Evolutionary conservation across 768 basidiomycete species (phyloP), one percentile per base, ranked within the genome.

Genomic region (Austroboletus eburneus): DNA sequence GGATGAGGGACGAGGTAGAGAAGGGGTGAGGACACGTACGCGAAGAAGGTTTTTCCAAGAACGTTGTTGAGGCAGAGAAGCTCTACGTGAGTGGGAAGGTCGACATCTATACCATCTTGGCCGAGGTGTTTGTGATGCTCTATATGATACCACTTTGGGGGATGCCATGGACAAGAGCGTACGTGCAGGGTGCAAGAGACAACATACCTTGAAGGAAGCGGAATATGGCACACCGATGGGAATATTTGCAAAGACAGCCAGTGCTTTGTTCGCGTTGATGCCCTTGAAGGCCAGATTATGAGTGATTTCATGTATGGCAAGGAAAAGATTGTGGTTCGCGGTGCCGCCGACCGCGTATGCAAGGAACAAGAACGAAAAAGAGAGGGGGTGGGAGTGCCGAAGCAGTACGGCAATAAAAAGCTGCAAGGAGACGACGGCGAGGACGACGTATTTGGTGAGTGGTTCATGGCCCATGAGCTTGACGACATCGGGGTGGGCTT

Each of bases 261-360:
- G 70, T 21, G 83, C 64, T 59, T 94, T 92, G 70, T 98, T 99
- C 8, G 84, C 80, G 42, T 70, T 72, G 38, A 98, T 78, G 20
- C 85, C 76, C 51, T 76, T 79, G 72, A 97, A 98, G 2, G 92
- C 96, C 22, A 99, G 77, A 64, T 97, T 98, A 66, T 99, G 96
- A 2, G 94, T 96, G 51, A 99, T 96, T 62, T 99, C 96, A 63
- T 99, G 96, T 44, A 99, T 96, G 35, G 96, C 92, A 39, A 99
- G 80, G 69, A 99, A 99, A 32, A 95, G 77, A 65, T 98, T 99
- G 65, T 99, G 96, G 69, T 98, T 99, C 8, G 87, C 86, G 1
- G 95, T 97, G 3, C 92, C 96, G 2, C 96, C 96, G 40, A 98
- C 76, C 13, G 69, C 73, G 63, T 97, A 98, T 1, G 95, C 91